A percentile compares a stretch with the other conserved stretches of the same genome.
Conservation (phyloP, 139 green algal genomes). For the Haematococcus sp. region DNA sequence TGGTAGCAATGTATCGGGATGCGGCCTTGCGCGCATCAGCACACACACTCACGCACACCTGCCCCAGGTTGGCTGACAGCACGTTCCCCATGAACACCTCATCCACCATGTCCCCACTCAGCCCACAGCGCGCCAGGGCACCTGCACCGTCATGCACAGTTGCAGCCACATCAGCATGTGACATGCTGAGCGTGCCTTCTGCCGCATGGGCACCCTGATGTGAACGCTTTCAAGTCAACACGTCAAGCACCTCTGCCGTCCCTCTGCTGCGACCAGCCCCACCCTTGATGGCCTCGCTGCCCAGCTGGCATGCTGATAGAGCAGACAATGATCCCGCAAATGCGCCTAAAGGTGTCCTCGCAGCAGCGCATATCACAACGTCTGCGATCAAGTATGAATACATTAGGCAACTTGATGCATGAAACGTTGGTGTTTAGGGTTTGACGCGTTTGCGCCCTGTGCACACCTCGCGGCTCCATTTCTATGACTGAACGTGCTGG, state of each 20-base stretch:
- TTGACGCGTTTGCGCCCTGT: no score
- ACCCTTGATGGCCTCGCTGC: conserved; percentile 74
- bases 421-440: no score
- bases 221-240: no score
- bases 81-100: conserved; percentile 89
- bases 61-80: conserved; percentile 68
- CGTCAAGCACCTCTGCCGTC: no score
- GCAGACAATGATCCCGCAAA: conserved; percentile 70
- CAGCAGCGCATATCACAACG: conserved; percentile 60
- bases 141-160: background rate
- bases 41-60: conserved; percentile 51
- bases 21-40: background rate
- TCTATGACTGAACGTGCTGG: no score
- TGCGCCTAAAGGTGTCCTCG: conserved; percentile 69
- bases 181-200: no score
- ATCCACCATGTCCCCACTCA: conserved; percentile 54
- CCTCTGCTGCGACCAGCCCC: no score
- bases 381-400: conserved; percentile 4
- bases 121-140: conserved; percentile 47
- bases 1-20: background rate
- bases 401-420: no score
- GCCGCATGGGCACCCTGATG: no score
- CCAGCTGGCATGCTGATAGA: conserved; percentile 74
- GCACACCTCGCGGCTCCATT: no score
- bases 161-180: no score